These are phyloP conservation scores for Pleoardoris graminearum DNA, from an alignment of 2,329 filamentous ascomycete genomes.

Conservation along the genomic window DNA sequence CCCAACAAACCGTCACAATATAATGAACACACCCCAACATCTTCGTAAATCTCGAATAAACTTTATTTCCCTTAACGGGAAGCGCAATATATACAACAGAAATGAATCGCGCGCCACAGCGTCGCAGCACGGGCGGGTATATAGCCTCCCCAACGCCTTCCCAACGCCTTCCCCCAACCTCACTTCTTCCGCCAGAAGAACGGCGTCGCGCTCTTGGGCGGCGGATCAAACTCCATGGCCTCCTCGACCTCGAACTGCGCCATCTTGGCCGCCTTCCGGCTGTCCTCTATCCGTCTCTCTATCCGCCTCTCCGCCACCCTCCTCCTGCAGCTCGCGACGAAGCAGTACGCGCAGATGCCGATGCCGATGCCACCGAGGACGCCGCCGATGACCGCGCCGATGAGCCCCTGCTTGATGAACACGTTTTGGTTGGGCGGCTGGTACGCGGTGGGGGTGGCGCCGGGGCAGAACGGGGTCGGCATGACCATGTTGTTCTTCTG, in stretches of 20 bases:
- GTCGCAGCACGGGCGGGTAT: slow-evolving; percentile 5
- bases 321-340: slow-evolving; percentile 35
- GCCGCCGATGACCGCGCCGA: slow-evolving; percentile 46
- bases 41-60: neutral
- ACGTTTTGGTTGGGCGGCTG: slow-evolving; percentile 27
- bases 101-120: neutral
- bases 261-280: slow-evolving; percentile 30
- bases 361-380: slow-evolving; percentile 42
- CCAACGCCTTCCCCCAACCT: neutral
- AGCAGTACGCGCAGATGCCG: slow-evolving; percentile 31
- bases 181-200: slow-evolving; percentile 40
- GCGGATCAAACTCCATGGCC: slow-evolving; percentile 36
- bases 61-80: neutral
- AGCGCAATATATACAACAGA: slow-evolving; percentile 5
- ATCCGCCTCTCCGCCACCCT: slow-evolving; percentile 31
- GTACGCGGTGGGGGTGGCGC: slow-evolving; percentile 41
- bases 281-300: slow-evolving; percentile 33
- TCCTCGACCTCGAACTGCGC: slow-evolving; percentile 41
- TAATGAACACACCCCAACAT: neutral
- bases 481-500: slow-evolving; percentile 47
- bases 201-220: slow-evolving; percentile 30
- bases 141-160: neutral
- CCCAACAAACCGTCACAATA: neutral
- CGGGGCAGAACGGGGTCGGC: slow-evolving; percentile 48
- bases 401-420: slow-evolving; percentile 41